Base-by-base conservation (phyloP, 352 stramenopile genomes). In the Saprolegnia parasitica region DNA sequence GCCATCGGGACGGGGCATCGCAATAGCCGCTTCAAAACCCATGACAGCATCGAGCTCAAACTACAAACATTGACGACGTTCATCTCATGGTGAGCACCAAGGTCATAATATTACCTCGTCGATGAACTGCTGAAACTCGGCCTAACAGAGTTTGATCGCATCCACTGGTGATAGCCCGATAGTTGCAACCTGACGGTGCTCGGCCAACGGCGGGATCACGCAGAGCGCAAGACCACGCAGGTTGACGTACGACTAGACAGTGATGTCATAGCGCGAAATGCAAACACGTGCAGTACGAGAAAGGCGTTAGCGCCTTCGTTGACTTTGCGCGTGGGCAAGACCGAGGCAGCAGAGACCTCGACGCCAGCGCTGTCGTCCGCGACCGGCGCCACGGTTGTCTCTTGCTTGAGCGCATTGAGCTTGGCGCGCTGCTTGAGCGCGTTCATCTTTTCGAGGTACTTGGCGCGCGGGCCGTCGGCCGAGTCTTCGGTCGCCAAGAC, bases 381-480 rank as follows among this genome's bases (percentile, higher is more conserved):
- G 32, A 23, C 13, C 16, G 46, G 26, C 11, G n/a, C 18, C n/a
- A 9, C n/a, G 26, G 46, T n/a, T 6, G 1, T 11, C 39, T 50
- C 56, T 16, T 18, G 15, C 23, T 16, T 42, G 21, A 40, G 5
- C 13, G 21, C 23, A 4, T 70, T 70, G 21, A 61, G 35, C 40
- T 70, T 70, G 20, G 63, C 63, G 21, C 54, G 49, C 50, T 70
- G 49, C 39, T 70, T 70, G 35, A 70, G 37, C n/a, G 54, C 63
- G 26, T 70, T 70, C 24, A 70, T 70, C 47, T 70, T 70, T 16
- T 26, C 63, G 26, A 70, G 39, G 24, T 70, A 70, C 26, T 70
- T 70, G 29, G 63, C 63, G 29, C 63, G 49, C 13, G 55, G 21
- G 9, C 63, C 39, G 20, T 70, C 63, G 13, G 45, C 45, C 8